Evolutionary conservation across 257 asterid genomes (phyloP).

Genomic region (Solanum virginianum): DNA sequence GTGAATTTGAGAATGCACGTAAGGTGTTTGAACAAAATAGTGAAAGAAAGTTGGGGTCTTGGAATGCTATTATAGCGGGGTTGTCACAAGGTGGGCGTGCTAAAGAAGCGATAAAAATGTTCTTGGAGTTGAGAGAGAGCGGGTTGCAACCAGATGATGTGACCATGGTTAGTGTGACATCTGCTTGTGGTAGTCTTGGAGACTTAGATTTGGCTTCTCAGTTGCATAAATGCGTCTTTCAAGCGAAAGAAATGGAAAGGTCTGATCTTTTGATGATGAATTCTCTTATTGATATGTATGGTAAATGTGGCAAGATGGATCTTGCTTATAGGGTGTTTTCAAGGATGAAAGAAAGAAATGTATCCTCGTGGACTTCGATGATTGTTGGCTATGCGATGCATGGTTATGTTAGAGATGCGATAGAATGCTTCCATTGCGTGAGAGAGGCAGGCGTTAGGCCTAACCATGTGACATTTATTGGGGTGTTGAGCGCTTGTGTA

Average conservation of each 20-base stretch:
- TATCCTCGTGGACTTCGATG: slow-evolving; percentile 85
- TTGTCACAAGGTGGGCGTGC: slow-evolving; percentile 66
- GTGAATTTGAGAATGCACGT: slow-evolving; percentile 36
- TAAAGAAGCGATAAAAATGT: slow-evolving; percentile 51
- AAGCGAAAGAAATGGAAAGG: slow-evolving; percentile 24
- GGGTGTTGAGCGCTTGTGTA: slow-evolving; percentile 84
- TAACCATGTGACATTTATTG: slow-evolving; percentile 71
- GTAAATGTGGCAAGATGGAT: slow-evolving; percentile 88
- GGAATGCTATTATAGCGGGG: slow-evolving; percentile 82
- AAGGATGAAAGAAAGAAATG: slow-evolving; percentile 60
- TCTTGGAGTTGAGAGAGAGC: slow-evolving; percentile 32
- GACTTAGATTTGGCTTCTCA: slow-evolving; percentile 60
- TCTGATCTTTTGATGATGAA: slow-evolving; percentile 60
- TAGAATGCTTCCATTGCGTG: slow-evolving; percentile 46
- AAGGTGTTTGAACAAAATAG: slow-evolving; percentile 51
- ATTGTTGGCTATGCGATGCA: slow-evolving; percentile 79
- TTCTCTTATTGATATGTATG: slow-evolving; percentile 75
- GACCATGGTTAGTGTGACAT: slow-evolving; percentile 73
- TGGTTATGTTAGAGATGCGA: slow-evolving; percentile 49
- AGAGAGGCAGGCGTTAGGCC: slow-evolving; percentile 47
- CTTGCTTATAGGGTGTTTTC: slow-evolving; percentile 49
- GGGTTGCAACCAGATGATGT: slow-evolving; percentile 69
- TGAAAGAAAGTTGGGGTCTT: slow-evolving; percentile 69
- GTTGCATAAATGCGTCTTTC: slow-evolving; percentile 67
- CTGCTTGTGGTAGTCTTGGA: slow-evolving; percentile 71